Evolutionary conservation across 257 asterid species (phyloP), one percentile per base, ranked within the genome.

Genomic region (Przewalskia tangutica): DNA sequence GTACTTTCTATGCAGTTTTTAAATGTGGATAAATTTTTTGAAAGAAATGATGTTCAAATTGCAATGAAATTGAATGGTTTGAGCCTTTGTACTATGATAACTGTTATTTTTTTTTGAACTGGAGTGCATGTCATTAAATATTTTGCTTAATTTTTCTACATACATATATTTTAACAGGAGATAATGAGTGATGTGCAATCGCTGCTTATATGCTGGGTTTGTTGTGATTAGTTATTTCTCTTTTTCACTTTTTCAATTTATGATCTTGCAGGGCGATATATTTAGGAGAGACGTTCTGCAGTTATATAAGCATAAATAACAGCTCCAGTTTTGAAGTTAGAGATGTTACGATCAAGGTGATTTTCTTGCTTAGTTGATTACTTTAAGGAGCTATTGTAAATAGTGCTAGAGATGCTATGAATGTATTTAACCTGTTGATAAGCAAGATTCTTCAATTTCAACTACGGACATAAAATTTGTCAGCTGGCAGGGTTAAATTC

Each of bases 281-380:
- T 89, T 85, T 95, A 87, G 99, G 99, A 83, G 99, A 95, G 94
- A 95, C 98, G 20, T 95, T 95, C 85, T 94, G 99, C 97, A 94
- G 99, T 84, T 95, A 95, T 76, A 86, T 95, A 82, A 95, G 99
- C 86, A 95, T 95, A 82, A 95, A 94, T 91, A 95, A 95, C 88
- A 95, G 99, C 86, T 94, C 98, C 48, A 92, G 44, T 82, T 88
- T 87, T 82, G 99, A 93, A 92, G 98, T 86, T 54, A 90, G 97
- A 58, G 99, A 94, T 80, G 89, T 95, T 83, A 89, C 92, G 23
- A 94, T 95, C 81, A 95, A 95, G 99, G 99, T 94, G 83, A 78
- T 40, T 55, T 60, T 42, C 18, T 81, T 1, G 50, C 66, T 73
- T 59, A 27, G 14, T 50, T 80, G 9, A 73, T 56, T 63, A 14